Conservation (phyloP, 2,329 filamentous ascomycete species). For the Calonectria henricotiae region DNA sequence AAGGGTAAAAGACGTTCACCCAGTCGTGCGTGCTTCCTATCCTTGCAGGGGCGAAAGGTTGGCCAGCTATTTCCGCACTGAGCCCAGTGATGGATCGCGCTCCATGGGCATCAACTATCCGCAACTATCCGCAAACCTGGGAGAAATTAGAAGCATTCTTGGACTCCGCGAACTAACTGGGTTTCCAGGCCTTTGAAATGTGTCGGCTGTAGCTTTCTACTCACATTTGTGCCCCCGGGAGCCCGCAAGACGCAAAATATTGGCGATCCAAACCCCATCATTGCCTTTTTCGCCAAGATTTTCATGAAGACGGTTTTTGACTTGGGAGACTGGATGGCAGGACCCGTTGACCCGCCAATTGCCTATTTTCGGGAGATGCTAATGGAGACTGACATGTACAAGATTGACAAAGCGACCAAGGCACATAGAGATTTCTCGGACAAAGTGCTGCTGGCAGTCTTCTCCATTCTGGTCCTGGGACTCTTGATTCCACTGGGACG, state of each 20-base stretch:
- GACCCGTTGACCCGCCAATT: slow-evolving; percentile 5
- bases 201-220: slow-evolving; percentile 1
- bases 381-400: slow-evolving; percentile 16
- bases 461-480: background rate
- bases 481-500: background rate
- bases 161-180: background rate
- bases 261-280: background rate
- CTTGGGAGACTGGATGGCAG: slow-evolving; percentile 15
- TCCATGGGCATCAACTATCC: slow-evolving; percentile 14
- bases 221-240: slow-evolving; percentile 11
- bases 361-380: slow-evolving; percentile 9
- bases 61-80: background rate
- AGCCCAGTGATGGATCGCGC: slow-evolving; percentile 1
- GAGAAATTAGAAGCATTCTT: background rate
- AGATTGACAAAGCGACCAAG: slow-evolving; percentile 2
- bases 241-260: slow-evolving; percentile 18
- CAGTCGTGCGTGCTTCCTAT: background rate
- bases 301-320: slow-evolving; percentile 1
- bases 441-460: background rate
- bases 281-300: background rate
- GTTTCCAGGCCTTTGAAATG: background rate
- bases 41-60: slow-evolving; percentile 7
- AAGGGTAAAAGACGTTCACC: background rate
- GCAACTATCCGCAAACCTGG: slow-evolving; percentile 7
- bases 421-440: background rate